phyloP scores from a whole-genome alignment of 176 grass and related monocot species.

The Triticum dicoccoides region DNA sequence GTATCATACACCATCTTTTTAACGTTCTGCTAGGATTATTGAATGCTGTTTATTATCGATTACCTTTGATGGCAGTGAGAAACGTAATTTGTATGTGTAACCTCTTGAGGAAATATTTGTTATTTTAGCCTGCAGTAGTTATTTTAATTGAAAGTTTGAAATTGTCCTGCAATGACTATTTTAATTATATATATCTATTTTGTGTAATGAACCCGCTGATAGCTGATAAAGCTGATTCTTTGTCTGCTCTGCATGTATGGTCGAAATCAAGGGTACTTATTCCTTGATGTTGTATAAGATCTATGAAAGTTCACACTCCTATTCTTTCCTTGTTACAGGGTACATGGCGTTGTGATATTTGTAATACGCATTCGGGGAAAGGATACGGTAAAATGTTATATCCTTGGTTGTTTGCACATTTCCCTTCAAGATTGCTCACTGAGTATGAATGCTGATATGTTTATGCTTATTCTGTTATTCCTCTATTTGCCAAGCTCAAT shows the following conservation, averaged over 20 bases:
- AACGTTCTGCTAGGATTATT: neutral
- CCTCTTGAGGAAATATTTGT: neutral
- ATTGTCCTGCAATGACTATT: neutral
- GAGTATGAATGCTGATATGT: neutral
- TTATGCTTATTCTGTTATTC: conserved; percentile 14
- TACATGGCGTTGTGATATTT: conserved; percentile 85
- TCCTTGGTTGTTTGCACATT: conserved; percentile 9
- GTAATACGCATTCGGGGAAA: conserved; percentile 72
- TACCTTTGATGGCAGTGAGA: neutral
- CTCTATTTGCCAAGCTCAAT: neutral
- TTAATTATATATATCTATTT: neutral
- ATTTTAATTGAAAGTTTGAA: neutral
- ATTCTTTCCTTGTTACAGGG: conserved; percentile 60
- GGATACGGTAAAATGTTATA: conserved; percentile 70
- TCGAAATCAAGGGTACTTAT: neutral
- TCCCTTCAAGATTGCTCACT: neutral
- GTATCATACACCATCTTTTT: neutral
- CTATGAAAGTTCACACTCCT: conserved; percentile 12
- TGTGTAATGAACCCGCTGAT: neutral
- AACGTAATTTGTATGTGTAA: neutral
- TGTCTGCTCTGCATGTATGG: neutral
- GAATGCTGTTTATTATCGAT: neutral
- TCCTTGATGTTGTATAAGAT: neutral
- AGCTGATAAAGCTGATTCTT: neutral
- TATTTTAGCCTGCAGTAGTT: conserved; percentile 1